Conservation (phyloP, 371 early-diverging fungal genomes). For the Mortierella polycephala region DNA sequence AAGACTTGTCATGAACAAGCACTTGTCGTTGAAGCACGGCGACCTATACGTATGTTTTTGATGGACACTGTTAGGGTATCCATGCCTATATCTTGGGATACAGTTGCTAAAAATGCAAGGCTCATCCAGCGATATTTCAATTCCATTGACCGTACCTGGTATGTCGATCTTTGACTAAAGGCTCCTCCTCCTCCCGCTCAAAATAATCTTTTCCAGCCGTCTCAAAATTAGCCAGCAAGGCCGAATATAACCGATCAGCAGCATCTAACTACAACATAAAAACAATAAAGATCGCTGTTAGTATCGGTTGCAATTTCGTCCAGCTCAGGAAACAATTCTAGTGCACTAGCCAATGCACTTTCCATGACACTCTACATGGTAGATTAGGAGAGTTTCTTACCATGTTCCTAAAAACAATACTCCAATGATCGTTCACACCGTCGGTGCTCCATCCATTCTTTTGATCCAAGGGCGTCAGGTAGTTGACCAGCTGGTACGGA, state of each 20-base stretch:
- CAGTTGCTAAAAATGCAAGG: no score
- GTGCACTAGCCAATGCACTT: no score
- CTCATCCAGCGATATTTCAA: no score
- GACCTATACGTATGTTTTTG: constrained; percentile 34
- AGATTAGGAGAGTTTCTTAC: constrained; percentile 13
- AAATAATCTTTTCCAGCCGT: constrained; percentile 64
- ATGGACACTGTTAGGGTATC: no score
- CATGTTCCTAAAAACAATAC: constrained; percentile 58
- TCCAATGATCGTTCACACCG: constrained; percentile 56
- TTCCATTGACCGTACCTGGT: constrained; percentile 43
- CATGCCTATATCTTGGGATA: no score
- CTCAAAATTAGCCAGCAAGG: constrained; percentile 58
- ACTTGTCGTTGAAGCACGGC: constrained; percentile 67
- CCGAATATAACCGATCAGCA: constrained; percentile 60
- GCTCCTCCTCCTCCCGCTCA: constrained; percentile 60
- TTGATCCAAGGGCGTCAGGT: constrained; percentile 59
- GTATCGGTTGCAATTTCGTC: no score
- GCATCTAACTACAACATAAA: constrained; percentile 62
- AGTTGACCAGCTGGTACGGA: constrained; percentile 68
- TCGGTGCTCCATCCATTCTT: constrained; percentile 57
- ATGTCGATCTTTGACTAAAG: constrained; percentile 60
- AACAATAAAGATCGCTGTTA: neutral
- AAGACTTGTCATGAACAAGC: constrained; percentile 66
- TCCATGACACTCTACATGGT: no score
- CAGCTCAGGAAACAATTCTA: no score